These are phyloP conservation scores for Penicillium psychrofluorescens DNA, from an alignment of 495 filamentous ascomycete species.

Conservation along the genomic window DNA sequence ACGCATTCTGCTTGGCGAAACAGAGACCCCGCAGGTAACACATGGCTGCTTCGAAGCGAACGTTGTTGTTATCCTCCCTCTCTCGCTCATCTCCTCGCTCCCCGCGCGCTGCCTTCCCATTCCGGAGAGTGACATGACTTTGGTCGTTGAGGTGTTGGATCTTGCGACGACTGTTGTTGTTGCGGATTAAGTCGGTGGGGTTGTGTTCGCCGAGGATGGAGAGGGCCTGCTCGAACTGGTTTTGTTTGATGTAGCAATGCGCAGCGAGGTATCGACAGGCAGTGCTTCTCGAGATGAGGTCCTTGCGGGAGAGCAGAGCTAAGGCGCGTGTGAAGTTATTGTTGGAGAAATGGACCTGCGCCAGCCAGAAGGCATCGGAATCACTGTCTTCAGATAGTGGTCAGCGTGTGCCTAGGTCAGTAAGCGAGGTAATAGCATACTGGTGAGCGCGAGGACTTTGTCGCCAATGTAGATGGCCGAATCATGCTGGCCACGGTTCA, in stretches of 20 bases:
- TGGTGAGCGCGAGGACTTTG: constrained; percentile 88
- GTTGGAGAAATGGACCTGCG: constrained; percentile 87
- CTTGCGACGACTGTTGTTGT: constrained; percentile 57
- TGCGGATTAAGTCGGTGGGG: constrained; percentile 74
- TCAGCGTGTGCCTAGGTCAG: constrained; percentile 7
- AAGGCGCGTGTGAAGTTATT: constrained; percentile 89
- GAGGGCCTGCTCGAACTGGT: constrained; percentile 82
- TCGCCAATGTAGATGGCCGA: constrained; percentile 94
- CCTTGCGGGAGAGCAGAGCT: constrained; percentile 74
- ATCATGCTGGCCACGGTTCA: constrained; percentile 91
- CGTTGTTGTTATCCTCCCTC: constrained; percentile 57
- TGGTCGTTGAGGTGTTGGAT: constrained; percentile 45
- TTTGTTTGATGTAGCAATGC: constrained; percentile 87
- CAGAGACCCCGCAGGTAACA: constrained; percentile 91
- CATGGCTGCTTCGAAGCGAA: constrained; percentile 92
- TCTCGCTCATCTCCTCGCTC: constrained; percentile 60
- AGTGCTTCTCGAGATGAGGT: constrained; percentile 71
- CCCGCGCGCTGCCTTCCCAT: constrained; percentile 40
- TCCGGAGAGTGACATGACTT: constrained; percentile 40
- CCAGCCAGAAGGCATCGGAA: constrained; percentile 88
- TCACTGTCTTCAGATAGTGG: constrained; percentile 58
- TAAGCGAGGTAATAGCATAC: constrained; percentile 35
- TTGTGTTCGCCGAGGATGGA: constrained; percentile 85
- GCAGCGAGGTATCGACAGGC: constrained; percentile 88
- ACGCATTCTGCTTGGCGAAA: constrained; percentile 95